Evolutionary conservation across 805 yeast genomes (phyloP).

Genomic region (Suhomyces sp.): DNA sequence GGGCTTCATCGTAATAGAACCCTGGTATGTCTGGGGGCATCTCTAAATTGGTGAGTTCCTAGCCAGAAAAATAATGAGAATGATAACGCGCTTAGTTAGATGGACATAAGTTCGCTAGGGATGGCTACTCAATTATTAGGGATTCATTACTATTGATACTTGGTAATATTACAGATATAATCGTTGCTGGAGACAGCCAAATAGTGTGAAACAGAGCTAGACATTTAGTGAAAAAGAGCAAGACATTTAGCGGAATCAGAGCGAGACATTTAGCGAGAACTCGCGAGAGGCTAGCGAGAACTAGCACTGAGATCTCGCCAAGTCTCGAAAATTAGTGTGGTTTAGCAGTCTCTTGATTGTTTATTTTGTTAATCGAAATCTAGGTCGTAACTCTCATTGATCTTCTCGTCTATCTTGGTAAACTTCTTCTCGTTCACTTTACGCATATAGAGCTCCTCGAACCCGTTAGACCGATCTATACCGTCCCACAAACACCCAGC

Average conservation of each 20-base stretch:
- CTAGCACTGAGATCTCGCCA: no score
- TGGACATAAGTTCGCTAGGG: no score
- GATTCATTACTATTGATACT: no score
- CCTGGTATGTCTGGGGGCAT: constrained; percentile 29
- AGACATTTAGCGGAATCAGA: no score
- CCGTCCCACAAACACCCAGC: constrained; percentile 95
- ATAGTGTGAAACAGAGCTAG: no score
- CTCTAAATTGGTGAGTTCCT: neutral
- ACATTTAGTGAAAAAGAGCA: neutral
- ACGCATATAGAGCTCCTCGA: constrained; percentile 62
- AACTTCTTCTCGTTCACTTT: constrained; percentile 28
- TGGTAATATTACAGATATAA: no score
- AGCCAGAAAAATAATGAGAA: neutral
- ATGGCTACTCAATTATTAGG: no score
- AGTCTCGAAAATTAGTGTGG: no score
- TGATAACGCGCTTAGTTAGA: neutral
- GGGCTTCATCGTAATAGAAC: constrained; percentile 26
- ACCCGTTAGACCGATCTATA: constrained; percentile 84
- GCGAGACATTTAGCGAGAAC: neutral
- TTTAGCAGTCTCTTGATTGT: no score
- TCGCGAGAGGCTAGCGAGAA: no score
- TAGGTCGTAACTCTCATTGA: constrained; percentile 9
- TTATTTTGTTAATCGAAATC: neutral
- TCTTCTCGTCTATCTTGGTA: constrained; percentile 7
- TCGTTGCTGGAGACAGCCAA: no score